Base-by-base conservation (phyloP, 2,329 filamentous ascomycete species). In the Falciphora oryzae region DNA sequence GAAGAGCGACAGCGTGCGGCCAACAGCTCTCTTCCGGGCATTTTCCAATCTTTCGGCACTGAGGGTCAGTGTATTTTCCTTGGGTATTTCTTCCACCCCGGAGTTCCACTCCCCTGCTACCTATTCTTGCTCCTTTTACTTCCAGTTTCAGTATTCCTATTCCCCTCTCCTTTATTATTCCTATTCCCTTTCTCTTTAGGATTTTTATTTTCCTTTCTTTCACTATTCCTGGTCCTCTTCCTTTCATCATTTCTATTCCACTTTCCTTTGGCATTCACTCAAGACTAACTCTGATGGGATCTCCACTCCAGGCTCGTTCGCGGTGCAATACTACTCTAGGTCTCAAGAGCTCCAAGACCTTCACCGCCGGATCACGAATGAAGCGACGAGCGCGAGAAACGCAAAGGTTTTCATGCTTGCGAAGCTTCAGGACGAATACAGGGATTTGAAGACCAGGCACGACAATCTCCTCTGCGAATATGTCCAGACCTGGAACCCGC, bases 301-400 rank as follows among this genome's bases (percentile, higher is more conserved):
- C 0, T 16, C 0, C 28, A 64, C 0, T 14, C 0, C 28, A 64
- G 0, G 18, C 16, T 79, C 76, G 25, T 85, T 87, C 68, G 72
- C 79, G 1, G 80, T 82, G 0, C 71, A 71, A 22, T 86, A 78
- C 63, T 86, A 80, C 64, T 70, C 82, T 4, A 64, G 74, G n/a
- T 85, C 80, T 0, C 1, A 5, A 0, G 7, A 65, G 0, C 81
- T 83, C 57, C 74, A 83, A 61, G 0, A 60, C 0, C 59, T 82
- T 0, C 67, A 72, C 1, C 1, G 56, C 0, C 29, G 32, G 0
- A 86, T 86, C 31, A 75, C 80, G 57, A 2, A 44, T 0, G 57
- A 72, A 1, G 83, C 84, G 0, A 38, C 8, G 0, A 29, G 31
- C 14, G 65, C 70, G 0, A 70, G 71, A 31, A 16, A 65, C 0